These are phyloP conservation scores for Tephrocybe sp. DNA, from an alignment of 768 basidiomycete species.

Conservation along the genomic window DNA sequence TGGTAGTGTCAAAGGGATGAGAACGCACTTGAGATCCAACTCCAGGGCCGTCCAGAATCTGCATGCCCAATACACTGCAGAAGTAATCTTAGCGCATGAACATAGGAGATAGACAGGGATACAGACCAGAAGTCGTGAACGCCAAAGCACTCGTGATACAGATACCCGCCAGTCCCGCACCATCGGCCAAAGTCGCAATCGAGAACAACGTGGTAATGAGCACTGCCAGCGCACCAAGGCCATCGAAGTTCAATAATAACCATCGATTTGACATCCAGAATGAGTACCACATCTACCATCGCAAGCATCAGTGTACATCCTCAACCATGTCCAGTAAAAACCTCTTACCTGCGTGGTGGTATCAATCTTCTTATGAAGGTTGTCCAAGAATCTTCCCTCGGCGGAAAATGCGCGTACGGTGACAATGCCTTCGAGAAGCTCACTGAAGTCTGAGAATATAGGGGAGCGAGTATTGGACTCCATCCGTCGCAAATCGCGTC, in stretches of 20 bases:
- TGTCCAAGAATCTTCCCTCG: conserved; percentile 73
- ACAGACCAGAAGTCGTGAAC: conserved; percentile 41
- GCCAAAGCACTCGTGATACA: conserved; percentile 73
- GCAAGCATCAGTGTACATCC: background rate
- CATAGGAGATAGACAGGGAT: background rate
- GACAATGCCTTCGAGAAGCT: conserved; percentile 85
- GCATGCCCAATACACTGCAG: conserved; percentile 49
- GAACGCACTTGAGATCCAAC: conserved; percentile 68
- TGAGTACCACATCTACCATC: conserved; percentile 70
- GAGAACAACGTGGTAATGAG: conserved; percentile 76
- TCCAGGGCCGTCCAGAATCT: conserved; percentile 61
- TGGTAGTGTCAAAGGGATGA: background rate
- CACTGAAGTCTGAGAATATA: conserved; percentile 80
- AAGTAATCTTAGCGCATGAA: background rate
- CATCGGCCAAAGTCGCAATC: conserved; percentile 52
- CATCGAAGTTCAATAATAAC: conserved; percentile 82
- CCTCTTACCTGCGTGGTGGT: conserved; percentile 64
- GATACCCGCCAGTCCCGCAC: conserved; percentile 63
- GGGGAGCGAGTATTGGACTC: conserved; percentile 86
- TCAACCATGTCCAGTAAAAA: background rate
- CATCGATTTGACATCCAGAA: conserved; percentile 92
- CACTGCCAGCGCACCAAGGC: conserved; percentile 69
- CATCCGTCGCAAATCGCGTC: conserved; percentile 84
- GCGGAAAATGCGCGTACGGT: conserved; percentile 90
- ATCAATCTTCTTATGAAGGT: conserved; percentile 71